Base-by-base conservation (phyloP, 2,329 filamentous ascomycete genomes). In the Lecanicillium sp. region DNA sequence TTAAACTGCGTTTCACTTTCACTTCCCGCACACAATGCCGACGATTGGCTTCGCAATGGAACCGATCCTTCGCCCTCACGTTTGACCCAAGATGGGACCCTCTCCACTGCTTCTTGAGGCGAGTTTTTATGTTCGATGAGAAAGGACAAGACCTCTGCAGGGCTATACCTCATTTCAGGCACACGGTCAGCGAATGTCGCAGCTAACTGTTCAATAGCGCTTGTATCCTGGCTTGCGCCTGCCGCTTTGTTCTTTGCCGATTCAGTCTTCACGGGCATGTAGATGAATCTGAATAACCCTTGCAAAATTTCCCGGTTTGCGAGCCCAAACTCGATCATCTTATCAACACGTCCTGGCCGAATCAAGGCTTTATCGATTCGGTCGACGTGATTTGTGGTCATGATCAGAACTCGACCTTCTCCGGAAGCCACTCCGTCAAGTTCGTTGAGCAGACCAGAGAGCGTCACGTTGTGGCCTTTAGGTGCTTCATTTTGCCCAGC, bases 301-400 rank as follows among this genome's bases (percentile, higher is more conserved):
- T 34, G 25, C 17, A 40, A 17, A 31, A 35, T 40, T 25, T 40
- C 25, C 27, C 37, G 37, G 35, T 22, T 35, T 40, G 32, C 37
- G 20, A 40, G n/a, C 32, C 37, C 31, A 18, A 40, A 35, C 37
- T 40, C 32, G 30, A 40, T 29, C 30, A 34, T 35, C 11, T 40
- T 68, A 48, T 87, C 81, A 1, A 87, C 74, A 3, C 81, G 68
- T 0, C 81, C 82, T 0, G 81, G 81, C 1, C 81, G 68, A 9
- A 83, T 66, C 0, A 87, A 64, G 0, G 80, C 81, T 2, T 67
- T 60, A 49, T 86, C 80, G 0, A 86, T 70, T 37, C 74, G 70
- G 35, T 84, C 77, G 0, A 73, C 71, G 36, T 73, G 69, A 49
- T 86, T 87, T 19, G 80, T 82, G 0, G 81, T 87, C 80, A 87